These are phyloP conservation scores for Sclerotinia trifoliorum DNA, from an alignment of 2,329 filamentous ascomycete species.

Conservation along the genomic window DNA sequence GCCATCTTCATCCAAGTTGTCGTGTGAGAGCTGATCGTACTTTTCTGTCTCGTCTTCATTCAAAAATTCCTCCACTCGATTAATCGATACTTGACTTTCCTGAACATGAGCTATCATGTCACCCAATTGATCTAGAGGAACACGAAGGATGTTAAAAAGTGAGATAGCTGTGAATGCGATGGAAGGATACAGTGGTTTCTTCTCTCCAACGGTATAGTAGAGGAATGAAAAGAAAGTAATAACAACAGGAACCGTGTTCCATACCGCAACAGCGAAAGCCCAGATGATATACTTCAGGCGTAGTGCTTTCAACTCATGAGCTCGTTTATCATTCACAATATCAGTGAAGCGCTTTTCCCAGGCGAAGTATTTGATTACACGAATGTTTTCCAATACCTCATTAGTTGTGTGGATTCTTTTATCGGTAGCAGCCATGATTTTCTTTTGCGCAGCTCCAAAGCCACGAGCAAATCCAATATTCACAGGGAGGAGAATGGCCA, in stretches of 20 bases:
- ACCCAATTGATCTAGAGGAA: conserved; percentile 91
- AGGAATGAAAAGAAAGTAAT: conserved; percentile 98
- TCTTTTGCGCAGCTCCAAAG: conserved; percentile 84
- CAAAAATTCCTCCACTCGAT: conserved; percentile 93
- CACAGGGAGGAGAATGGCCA: conserved; percentile 82
- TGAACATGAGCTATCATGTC: conserved; percentile 99
- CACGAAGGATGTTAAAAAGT: conserved; percentile 88
- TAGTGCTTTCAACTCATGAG: conserved; percentile 72
- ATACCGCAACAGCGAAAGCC: conserved; percentile 87
- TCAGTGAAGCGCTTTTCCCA: conserved; percentile 92
- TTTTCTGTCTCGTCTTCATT: conserved; percentile 95
- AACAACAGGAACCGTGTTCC: conserved; percentile 91
- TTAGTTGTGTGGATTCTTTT: conserved; percentile 96
- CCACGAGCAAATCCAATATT: conserved; percentile 86
- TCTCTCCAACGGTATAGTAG: conserved; percentile 85
- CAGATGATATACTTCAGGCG: conserved; percentile 85
- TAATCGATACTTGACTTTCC: conserved; percentile 94
- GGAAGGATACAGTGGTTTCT: conserved; percentile 85
- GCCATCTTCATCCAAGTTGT: conserved; percentile 66
- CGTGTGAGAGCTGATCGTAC: conserved; percentile 75
- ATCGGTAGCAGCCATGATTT: conserved; percentile 89
- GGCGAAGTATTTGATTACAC: conserved; percentile 99
- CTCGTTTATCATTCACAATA: conserved; percentile 85
- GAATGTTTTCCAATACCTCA: conserved; percentile 93
- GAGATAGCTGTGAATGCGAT: conserved; percentile 95